Evolutionary conservation across 1,284 basidiomycete species (phyloP).

Genomic region (Takashimella tepidaria): DNA sequence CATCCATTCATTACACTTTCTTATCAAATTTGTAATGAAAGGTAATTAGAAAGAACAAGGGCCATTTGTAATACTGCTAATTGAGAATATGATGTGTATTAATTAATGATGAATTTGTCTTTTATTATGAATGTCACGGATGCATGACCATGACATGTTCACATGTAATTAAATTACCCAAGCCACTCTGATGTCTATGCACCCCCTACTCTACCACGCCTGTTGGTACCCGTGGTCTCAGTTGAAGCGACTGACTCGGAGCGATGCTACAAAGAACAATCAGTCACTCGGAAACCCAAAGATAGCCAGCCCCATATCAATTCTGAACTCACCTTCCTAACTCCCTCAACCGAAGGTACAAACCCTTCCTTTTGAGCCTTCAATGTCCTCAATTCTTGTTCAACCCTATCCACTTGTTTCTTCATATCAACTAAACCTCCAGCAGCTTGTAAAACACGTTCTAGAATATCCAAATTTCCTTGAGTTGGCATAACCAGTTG

Average conservation of each 20-base stretch:
- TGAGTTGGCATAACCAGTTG: constrained; percentile 87
- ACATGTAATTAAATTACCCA: no score
- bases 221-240: constrained; percentile 27
- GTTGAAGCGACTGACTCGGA: constrained; percentile 34
- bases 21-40: no score
- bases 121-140: no score
- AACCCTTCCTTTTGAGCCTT: constrained; percentile 59
- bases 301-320: background rate
- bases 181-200: no score
- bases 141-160: no score
- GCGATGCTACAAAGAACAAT: constrained; percentile 13
- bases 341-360: constrained; percentile 23
- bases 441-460: constrained; percentile 66
- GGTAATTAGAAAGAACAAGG: no score
- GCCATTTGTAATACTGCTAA: no score
- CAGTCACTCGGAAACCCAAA: background rate
- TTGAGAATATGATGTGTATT: no score
- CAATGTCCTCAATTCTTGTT: constrained; percentile 71
- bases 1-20: no score
- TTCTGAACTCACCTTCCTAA: constrained; percentile 16
- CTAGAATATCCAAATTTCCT: constrained; percentile 66
- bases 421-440: constrained; percentile 75
- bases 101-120: no score
- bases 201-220: constrained; percentile 11
- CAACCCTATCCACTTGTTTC: constrained; percentile 75